These are phyloP conservation scores for Nigrospora oryzae DNA, from an alignment of 2,329 filamentous ascomycete species.

Conservation along the genomic window DNA sequence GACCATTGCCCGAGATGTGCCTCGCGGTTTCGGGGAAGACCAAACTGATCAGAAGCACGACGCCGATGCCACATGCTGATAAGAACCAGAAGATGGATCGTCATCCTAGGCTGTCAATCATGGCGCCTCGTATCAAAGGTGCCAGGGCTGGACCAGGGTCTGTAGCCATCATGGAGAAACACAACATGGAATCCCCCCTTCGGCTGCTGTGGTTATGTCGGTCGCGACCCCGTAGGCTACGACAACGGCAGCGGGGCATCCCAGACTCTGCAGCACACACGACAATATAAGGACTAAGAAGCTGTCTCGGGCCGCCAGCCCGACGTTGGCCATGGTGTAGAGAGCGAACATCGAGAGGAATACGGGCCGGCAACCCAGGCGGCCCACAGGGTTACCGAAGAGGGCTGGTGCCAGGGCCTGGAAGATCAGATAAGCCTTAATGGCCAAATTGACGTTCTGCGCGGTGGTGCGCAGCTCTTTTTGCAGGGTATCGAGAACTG, in stretches of 20 bases:
- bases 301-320: conserved; percentile 5
- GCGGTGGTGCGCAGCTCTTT: background rate
- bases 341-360: conserved; percentile 27
- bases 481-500: background rate
- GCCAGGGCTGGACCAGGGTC: too few relatives aligned
- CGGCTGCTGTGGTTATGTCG: conserved; percentile 7
- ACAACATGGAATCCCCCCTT: too few relatives aligned
- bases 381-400: conserved; percentile 29
- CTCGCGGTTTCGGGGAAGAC: too few relatives aligned
- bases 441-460: background rate
- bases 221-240: conserved; percentile 10
- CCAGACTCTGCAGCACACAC: conserved; percentile 8
- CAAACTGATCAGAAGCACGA: too few relatives aligned
- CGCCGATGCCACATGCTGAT: too few relatives aligned
- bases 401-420: conserved; percentile 31
- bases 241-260: conserved; percentile 6
- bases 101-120: too few relatives aligned
- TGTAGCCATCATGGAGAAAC: too few relatives aligned
- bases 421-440: conserved; percentile 14
- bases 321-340: conserved; percentile 23
- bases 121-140: too few relatives aligned
- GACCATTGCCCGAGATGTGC: too few relatives aligned
- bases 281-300: conserved; percentile 6
- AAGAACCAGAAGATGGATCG: too few relatives aligned
- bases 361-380: conserved; percentile 26